phyloP scores from a whole-genome alignment of 2,329 filamentous ascomycete genomes.

The Incumbomyces delicatus region DNA sequence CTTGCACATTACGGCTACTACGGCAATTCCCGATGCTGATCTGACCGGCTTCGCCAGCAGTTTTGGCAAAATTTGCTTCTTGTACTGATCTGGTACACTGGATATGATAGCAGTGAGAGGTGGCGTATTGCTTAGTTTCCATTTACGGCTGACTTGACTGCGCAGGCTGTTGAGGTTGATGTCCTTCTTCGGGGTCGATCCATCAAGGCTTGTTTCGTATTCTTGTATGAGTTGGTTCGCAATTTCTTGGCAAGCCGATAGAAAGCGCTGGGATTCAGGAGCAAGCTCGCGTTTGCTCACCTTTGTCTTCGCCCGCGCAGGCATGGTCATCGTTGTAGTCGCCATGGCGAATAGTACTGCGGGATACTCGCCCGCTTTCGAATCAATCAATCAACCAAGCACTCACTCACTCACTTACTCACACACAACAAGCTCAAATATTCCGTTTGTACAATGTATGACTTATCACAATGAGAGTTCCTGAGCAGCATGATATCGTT shows the following conservation, averaged over 20 bases:
- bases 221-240: conserved; percentile 90
- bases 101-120: conserved; percentile 86
- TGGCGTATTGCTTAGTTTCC: conserved; percentile 76
- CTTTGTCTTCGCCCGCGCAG: conserved; percentile 39
- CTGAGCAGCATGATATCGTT: too few relatives aligned
- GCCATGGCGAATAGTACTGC: conserved; percentile 39
- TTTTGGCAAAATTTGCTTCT: conserved; percentile 96
- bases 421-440: too few relatives aligned
- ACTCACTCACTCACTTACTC: too few relatives aligned
- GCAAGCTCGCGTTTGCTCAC: conserved; percentile 64
- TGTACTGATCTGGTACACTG: conserved; percentile 97
- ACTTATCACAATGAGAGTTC: too few relatives aligned
- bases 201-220: conserved; percentile 70
- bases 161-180: conserved; percentile 87
- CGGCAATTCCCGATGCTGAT: conserved; percentile 87
- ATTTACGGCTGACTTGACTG: conserved; percentile 83
- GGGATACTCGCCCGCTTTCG: too few relatives aligned
- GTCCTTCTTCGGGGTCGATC: conserved; percentile 65
- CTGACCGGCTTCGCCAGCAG: conserved; percentile 94
- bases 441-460: too few relatives aligned
- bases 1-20: conserved; percentile 94
- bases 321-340: conserved; percentile 48
- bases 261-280: conserved; percentile 87
- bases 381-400: too few relatives aligned
- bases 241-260: conserved; percentile 91